Evolutionary conservation across 306 rosid species (phyloP), one percentile per base, ranked within the genome.

Genomic region (Gastrolobium bilobum): DNA sequence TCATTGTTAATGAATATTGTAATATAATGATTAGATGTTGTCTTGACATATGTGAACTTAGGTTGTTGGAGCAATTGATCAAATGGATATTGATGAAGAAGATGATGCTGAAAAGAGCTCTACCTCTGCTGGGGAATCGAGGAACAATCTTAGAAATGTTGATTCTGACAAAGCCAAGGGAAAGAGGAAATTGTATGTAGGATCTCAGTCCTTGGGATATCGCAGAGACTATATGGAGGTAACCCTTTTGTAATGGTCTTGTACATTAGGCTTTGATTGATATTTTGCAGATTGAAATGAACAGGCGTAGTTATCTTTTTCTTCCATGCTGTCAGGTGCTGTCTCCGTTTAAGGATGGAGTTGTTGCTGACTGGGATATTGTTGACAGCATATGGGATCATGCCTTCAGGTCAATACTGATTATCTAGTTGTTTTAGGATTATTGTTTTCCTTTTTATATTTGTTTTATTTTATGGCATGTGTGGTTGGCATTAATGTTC

Each of bases 331-430:
- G 40, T 73, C 86, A 95, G 99, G 98, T 95, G 72, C 51, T 93
- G 13, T 87, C 97, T 40, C 94, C 98, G 4, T 54, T 93, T 30
- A 95, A 91, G 86, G 97, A 95, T 85, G 98, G 99, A 67, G 76
- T 91, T 81, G 94, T 92, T 75, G 92, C 90, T 83, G 98, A 95
- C 82, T 95, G 99, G 98, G 99, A 95, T 66, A 91, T 93, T 79
- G 97, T 93, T 79, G 98, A 93, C 83, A 88, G 86, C 89, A 93
- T 95, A 82, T 95, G 98, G 99, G 99, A 95, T 71, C 99, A 95
- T 76, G 99, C 99, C 71, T 90, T 95, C 79, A 91, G 97, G 99
- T 95, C 66, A 26, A 40, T 80, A 37, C 66, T 68, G 70, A 78
- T 69, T 57, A 6, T 86, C 42, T 79, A 14, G 68, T 44, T 58